Percentiles rank a stretch among this genome's conserved stretches.
These are phyloP conservation scores for Mycena vitilis DNA, from an alignment of 768 basidiomycete genomes.

Conservation along the genomic window DNA sequence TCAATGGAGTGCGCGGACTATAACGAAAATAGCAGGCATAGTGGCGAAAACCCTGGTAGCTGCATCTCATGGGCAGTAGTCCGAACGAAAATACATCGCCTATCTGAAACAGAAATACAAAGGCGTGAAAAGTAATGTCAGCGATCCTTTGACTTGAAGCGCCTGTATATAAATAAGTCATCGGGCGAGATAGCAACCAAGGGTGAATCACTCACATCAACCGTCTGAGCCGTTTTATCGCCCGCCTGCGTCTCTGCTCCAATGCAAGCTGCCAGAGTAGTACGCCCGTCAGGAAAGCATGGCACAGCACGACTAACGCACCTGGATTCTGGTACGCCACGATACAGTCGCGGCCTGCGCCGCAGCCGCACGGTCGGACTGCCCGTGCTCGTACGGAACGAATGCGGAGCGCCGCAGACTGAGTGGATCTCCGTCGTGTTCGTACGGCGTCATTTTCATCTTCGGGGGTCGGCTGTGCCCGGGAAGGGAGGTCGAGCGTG, in stretches of 20 bases:
- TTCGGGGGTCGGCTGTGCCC: neutral
- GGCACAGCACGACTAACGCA: neutral
- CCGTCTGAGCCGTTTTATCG: conserved; percentile 8
- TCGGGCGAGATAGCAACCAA: too few species aligned
- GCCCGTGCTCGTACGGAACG: conserved; percentile 11
- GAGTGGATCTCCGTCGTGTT: conserved; percentile 26
- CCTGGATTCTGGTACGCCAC: conserved; percentile 15
- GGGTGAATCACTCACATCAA: conserved; percentile 1
- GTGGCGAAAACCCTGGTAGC: too few species aligned
- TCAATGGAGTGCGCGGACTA: too few species aligned
- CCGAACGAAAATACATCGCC: too few species aligned
- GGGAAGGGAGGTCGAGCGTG: neutral
- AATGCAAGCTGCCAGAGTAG: neutral
- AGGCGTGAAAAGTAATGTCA: too few species aligned
- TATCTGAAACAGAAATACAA: too few species aligned
- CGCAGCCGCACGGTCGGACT: neutral
- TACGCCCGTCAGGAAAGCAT: neutral
- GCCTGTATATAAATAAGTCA: too few species aligned
- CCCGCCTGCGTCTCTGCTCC: conserved; percentile 5
- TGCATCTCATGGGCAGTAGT: too few species aligned
- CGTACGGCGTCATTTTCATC: conserved; percentile 25
- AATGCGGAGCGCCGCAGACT: conserved; percentile 28
- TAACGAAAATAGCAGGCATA: too few species aligned
- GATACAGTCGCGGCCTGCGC: neutral
- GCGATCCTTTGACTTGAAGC: too few species aligned